A percentile compares a stretch with the other conserved stretches of the same genome.
Evolutionary conservation across 2,329 filamentous ascomycete genomes (phyloP).

Genomic region (Hypomyces perniciosus): DNA sequence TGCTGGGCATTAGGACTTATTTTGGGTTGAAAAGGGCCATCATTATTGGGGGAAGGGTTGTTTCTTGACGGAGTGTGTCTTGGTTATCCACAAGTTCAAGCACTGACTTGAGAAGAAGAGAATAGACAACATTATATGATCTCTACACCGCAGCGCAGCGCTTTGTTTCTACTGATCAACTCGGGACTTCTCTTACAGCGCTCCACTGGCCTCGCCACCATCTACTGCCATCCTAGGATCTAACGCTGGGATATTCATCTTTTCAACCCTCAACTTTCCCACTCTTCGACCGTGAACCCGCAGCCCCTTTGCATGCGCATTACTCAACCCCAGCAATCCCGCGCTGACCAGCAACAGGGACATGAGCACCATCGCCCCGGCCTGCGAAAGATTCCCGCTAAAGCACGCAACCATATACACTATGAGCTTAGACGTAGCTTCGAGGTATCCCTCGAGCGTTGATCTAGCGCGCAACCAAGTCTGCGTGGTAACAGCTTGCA

Average conservation of each 20-base stretch:
- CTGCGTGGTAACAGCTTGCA: conserved; percentile 54
- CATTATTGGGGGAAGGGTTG: no score
- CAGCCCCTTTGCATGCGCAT: conserved; percentile 41
- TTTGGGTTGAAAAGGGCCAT: no score
- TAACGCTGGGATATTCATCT: conserved; percentile 5
- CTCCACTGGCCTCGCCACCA: not conserved
- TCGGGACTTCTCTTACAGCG: not conserved
- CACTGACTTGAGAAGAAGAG: no score
- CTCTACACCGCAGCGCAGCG: no score
- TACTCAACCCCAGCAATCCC: conserved; percentile 48
- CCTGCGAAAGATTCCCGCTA: conserved; percentile 49
- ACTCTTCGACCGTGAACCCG: conserved; percentile 43
- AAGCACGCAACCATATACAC: conserved; percentile 53
- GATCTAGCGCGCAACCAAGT: conserved; percentile 50
- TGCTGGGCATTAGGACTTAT: no score
- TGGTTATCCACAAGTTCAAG: no score
- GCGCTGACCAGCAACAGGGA: conserved; percentile 46
- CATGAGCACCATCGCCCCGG: conserved; percentile 46
- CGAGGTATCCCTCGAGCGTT: conserved; percentile 43
- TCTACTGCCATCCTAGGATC: conserved; percentile 6
- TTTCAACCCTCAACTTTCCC: conserved; percentile 7
- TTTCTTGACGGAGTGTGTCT: no score
- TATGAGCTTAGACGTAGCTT: conserved; percentile 48
- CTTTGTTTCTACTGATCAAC: no score
- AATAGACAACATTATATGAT: no score